These are phyloP conservation scores for Penicillium sp. DNA, from an alignment of 2,329 filamentous ascomycete genomes.

Conservation along the genomic window DNA sequence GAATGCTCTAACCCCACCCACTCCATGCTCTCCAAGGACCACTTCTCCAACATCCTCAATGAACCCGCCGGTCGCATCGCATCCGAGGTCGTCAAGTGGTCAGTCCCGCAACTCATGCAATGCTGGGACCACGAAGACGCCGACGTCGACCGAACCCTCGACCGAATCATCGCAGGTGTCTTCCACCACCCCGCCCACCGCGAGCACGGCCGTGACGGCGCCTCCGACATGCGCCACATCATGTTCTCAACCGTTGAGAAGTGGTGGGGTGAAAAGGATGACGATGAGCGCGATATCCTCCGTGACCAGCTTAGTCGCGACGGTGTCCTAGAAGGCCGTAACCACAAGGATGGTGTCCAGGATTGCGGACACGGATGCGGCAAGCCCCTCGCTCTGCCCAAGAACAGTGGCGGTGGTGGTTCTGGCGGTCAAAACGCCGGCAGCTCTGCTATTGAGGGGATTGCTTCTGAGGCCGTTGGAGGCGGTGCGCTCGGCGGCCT, in stretches of 20 bases:
- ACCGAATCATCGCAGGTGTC: slow-evolving; percentile 77
- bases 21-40: slow-evolving; percentile 94
- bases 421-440: slow-evolving; percentile 21
- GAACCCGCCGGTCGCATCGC: slow-evolving; percentile 84
- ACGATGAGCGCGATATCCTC: slow-evolving; percentile 65
- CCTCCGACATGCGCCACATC: slow-evolving; percentile 67
- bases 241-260: slow-evolving; percentile 80
- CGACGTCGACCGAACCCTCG: slow-evolving; percentile 70
- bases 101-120: slow-evolving; percentile 83
- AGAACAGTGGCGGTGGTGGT: slow-evolving; percentile 37
- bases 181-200: slow-evolving; percentile 87
- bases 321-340: slow-evolving; percentile 74
- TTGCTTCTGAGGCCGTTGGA: slow-evolving; percentile 61
- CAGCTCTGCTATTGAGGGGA: slow-evolving; percentile 47
- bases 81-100: slow-evolving; percentile 77
- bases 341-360: slow-evolving; percentile 82
- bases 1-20: slow-evolving; percentile 79
- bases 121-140: slow-evolving; percentile 78
- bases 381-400: slow-evolving; percentile 75
- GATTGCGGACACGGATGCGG: slow-evolving; percentile 86
- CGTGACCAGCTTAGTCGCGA: slow-evolving; percentile 74
- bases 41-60: slow-evolving; percentile 89
- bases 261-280: slow-evolving; percentile 75
- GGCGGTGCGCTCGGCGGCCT: slow-evolving; percentile 69
- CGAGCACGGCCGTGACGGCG: slow-evolving; percentile 68